A percentile compares a stretch with the other conserved stretches of the same genome.
phyloP scores from a whole-genome alignment of 2,329 filamentous ascomycete species.

The Ophiostoma perfectum region DNA sequence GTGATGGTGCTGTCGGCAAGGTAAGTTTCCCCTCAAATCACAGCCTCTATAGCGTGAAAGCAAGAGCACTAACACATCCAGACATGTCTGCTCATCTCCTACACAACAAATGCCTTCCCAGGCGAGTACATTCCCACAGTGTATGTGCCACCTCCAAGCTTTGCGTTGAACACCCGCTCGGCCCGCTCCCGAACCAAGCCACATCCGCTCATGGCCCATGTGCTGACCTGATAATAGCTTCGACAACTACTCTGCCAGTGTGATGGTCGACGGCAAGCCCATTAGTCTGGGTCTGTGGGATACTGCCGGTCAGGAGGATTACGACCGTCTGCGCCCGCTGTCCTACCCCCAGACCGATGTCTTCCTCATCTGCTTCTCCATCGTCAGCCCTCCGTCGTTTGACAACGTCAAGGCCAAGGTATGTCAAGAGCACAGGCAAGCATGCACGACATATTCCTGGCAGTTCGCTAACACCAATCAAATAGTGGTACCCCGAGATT shows the following conservation, averaged over 20 bases:
- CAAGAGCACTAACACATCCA: slow-evolving; percentile 35
- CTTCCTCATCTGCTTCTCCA: slow-evolving; percentile 97
- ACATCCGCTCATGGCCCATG: too few relatives aligned
- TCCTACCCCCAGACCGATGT: slow-evolving; percentile 98
- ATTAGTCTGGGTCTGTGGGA: slow-evolving; percentile 97
- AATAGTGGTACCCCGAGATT: slow-evolving; percentile 88
- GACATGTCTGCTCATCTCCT: slow-evolving; percentile 99
- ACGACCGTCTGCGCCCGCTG: slow-evolving; percentile 87
- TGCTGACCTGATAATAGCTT: slow-evolving; percentile 54
- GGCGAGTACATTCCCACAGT: slow-evolving; percentile 99
- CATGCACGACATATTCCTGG: too few relatives aligned
- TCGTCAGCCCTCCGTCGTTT: slow-evolving; percentile 94
- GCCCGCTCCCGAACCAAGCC: not conserved
- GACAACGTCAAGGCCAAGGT: slow-evolving; percentile 94
- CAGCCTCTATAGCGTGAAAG: not conserved
- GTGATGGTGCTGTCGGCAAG: slow-evolving; percentile 99
- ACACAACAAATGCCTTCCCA: slow-evolving; percentile 99
- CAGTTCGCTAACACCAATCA: slow-evolving; percentile 25
- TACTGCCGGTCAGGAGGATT: slow-evolving; percentile 98
- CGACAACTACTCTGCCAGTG: slow-evolving; percentile 98
- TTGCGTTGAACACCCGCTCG: not conserved
- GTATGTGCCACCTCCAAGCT: slow-evolving; percentile 46
- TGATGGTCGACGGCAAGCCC: slow-evolving; percentile 97
- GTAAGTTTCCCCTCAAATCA: slow-evolving; percentile 42
- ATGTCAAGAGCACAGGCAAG: slow-evolving; percentile 46